Percentiles rank a stretch among this genome's conserved stretches.
phyloP scores from a whole-genome alignment of 345 rosid genomes.

The Dipteronia sinensis region DNA sequence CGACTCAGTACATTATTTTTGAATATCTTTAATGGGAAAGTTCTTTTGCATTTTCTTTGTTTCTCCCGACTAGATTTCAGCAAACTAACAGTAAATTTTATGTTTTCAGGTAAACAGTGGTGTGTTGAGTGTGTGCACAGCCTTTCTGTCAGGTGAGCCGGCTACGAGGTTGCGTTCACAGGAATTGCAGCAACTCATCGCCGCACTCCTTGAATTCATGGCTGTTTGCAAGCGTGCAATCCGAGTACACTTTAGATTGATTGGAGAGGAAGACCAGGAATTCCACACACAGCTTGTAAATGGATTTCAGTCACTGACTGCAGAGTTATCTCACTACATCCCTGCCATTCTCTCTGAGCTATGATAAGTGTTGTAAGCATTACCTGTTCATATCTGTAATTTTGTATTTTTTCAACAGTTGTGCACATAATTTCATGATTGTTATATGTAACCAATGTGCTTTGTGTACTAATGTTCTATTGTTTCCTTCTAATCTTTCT shows the following conservation, averaged over 20 bases:
- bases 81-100: neutral
- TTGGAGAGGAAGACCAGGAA: conserved; percentile 98
- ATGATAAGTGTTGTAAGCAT: conserved; percentile 29
- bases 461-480: conserved; percentile 16
- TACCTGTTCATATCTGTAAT: conserved; percentile 5
- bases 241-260: conserved; percentile 87
- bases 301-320: conserved; percentile 97
- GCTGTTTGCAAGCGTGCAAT: conserved; percentile 99
- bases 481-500: neutral
- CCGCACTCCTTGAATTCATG: conserved; percentile 97
- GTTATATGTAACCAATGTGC: conserved; percentile 22
- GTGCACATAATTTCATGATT: conserved; percentile 20
- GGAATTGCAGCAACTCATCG: conserved; percentile 95
- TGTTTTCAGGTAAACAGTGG: conserved; percentile 91
- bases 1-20: too few relatives aligned
- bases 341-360: conserved; percentile 98
- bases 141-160: conserved; percentile 97
- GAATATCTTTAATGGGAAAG: neutral
- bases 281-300: conserved; percentile 99
- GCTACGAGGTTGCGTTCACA: conserved; percentile 95
- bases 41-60: neutral
- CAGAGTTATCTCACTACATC: conserved; percentile 93
- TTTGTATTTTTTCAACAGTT: neutral
- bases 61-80: neutral
- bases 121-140: conserved; percentile 96